phyloP scores from a whole-genome alignment of 2,329 filamentous ascomycete genomes.

The Stromatinia cepivora region DNA sequence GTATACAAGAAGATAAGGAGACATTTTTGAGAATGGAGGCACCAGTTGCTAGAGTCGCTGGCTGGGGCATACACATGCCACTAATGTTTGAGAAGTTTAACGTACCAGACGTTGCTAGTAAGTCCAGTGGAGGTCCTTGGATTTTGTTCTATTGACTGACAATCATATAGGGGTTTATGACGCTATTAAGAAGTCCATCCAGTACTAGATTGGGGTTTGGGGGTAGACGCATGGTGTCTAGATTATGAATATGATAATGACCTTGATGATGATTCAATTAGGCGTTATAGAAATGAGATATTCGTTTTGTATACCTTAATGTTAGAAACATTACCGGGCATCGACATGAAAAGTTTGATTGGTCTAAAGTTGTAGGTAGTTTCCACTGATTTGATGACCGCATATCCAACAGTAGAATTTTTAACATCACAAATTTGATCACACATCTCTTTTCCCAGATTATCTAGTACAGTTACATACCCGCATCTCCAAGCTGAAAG shows the following conservation, averaged over 20 bases:
- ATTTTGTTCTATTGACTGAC: slow-evolving; percentile 23
- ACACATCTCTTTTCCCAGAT: too few species aligned
- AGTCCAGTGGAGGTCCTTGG: slow-evolving; percentile 42
- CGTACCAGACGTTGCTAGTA: slow-evolving; percentile 69
- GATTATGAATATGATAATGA: slow-evolving; percentile 6
- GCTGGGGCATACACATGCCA: slow-evolving; percentile 68
- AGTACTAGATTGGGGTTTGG: slow-evolving; percentile 31
- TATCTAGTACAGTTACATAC: too few species aligned
- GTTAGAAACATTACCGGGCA: background rate
- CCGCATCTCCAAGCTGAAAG: too few species aligned
- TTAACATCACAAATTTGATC: too few species aligned
- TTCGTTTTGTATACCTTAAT: background rate
- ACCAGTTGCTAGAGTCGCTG: slow-evolving; percentile 67
- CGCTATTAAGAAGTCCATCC: slow-evolving; percentile 39
- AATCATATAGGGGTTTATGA: slow-evolving; percentile 40
- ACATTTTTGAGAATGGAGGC: slow-evolving; percentile 69
- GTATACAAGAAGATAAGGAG: slow-evolving; percentile 61
- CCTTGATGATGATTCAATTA: background rate
- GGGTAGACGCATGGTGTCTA: background rate
- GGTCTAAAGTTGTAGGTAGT: background rate
- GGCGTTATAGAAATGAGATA: background rate
- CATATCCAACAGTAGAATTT: background rate
- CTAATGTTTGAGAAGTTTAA: slow-evolving; percentile 65
- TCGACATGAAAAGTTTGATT: background rate
- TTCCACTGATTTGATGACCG: background rate